Evolutionary conservation across 495 filamentous ascomycete species (phyloP).

Genomic region (Penicillium steckii): DNA sequence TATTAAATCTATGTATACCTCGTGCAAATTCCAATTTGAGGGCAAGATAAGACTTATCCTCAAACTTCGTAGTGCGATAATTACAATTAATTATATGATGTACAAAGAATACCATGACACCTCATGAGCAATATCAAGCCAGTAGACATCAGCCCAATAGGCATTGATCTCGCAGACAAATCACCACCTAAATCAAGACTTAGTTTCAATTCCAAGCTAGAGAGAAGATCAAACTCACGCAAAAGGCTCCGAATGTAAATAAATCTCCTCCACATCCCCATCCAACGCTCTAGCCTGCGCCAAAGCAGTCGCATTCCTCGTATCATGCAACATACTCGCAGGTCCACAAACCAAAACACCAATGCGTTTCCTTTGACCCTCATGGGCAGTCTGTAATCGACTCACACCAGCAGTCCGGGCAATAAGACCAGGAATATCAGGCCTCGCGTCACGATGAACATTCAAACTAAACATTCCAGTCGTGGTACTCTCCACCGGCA

Average conservation of each 20-base stretch:
- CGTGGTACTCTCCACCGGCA: conserved; percentile 12
- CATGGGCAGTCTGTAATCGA: conserved; percentile 6
- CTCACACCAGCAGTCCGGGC: conserved; percentile 28
- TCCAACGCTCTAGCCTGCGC: conserved; percentile 41
- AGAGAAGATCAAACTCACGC: conserved; percentile 31
- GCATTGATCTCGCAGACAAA: not conserved
- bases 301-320: conserved; percentile 46
- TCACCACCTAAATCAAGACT: not conserved
- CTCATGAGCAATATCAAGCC: conserved; percentile 2
- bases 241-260: conserved; percentile 54
- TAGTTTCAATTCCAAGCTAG: not conserved
- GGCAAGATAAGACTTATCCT: too few relatives aligned
- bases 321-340: conserved; percentile 47
- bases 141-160: conserved; percentile 2
- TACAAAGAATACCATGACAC: not conserved
- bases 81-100: too few relatives aligned
- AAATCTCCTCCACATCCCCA: conserved; percentile 46
- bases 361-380: conserved; percentile 25
- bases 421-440: conserved; percentile 35
- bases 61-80: too few relatives aligned
- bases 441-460: conserved; percentile 27
- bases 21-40: too few relatives aligned
- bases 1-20: too few relatives aligned
- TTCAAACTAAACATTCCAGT: conserved; percentile 21
- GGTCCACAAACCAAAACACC: conserved; percentile 53